These are phyloP conservation scores for Fistulinella cinereoalba DNA, from an alignment of 1,284 basidiomycete genomes.

Conservation along the genomic window DNA sequence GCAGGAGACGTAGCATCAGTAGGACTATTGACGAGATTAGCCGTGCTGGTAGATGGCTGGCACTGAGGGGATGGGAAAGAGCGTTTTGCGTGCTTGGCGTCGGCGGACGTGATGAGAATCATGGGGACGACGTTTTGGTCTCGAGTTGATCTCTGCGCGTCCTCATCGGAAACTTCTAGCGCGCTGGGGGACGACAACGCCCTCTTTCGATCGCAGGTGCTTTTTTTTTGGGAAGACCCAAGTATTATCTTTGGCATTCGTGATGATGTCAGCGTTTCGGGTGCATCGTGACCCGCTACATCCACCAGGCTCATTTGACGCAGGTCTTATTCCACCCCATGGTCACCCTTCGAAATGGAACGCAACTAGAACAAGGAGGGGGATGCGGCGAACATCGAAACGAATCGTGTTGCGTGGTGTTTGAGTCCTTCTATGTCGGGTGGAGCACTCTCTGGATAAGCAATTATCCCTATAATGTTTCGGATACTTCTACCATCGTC, in stretches of 20 bases:
- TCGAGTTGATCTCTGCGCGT: too few species aligned
- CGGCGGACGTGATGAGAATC: conserved; percentile 29
- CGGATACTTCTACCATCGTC: conserved; percentile 6
- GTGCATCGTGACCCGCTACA: neutral
- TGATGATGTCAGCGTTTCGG: neutral
- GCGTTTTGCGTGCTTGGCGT: conserved; percentile 24
- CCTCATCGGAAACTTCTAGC: neutral
- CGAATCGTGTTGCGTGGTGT: neutral
- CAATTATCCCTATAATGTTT: conserved; percentile 6
- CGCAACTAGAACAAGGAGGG: conserved; percentile 25
- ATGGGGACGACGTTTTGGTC: conserved; percentile 15
- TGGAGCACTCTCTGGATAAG: conserved; percentile 14
- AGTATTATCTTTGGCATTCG: conserved; percentile 11
- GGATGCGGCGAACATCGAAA: conserved; percentile 15
- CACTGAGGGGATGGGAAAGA: conserved; percentile 11
- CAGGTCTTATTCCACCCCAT: conserved; percentile 20
- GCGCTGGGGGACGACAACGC: neutral
- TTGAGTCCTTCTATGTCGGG: neutral
- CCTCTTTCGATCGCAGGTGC: too few species aligned
- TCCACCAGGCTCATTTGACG: conserved; percentile 21
- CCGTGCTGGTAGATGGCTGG: conserved; percentile 4
- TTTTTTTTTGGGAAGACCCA: neutral
- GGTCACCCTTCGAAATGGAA: conserved; percentile 18
- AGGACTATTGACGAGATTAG: conserved; percentile 9
- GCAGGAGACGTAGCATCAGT: conserved; percentile 3